phyloP scores from a whole-genome alignment of 176 grass and related monocot species.

The Avena insularis region DNA sequence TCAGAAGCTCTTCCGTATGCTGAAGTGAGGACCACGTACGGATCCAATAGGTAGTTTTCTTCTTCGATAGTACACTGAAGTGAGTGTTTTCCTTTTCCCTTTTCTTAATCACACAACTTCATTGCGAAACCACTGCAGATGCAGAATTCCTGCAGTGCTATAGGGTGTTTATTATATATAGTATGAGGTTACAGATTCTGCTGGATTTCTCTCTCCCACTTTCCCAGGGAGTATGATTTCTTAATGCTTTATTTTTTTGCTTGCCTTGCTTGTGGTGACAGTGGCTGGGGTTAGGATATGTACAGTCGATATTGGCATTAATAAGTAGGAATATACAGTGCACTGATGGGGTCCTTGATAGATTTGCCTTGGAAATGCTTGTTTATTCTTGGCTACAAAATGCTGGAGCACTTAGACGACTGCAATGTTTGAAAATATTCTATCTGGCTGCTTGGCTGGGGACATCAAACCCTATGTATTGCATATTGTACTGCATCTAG shows the following conservation, averaged over 20 bases:
- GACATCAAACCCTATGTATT: not conserved
- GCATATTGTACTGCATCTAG: not conserved
- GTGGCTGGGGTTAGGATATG: not conserved
- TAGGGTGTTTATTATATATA: not conserved
- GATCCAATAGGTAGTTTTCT: not conserved
- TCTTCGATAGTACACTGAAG: not conserved
- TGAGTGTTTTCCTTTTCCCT: slow-evolving; percentile 1
- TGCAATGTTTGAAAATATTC: slow-evolving; percentile 12
- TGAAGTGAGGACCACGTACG: too few species aligned
- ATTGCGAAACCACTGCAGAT: not conserved
- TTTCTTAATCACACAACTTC: slow-evolving; percentile 9
- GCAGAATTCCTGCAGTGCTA: not conserved
- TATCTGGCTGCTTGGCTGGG: not conserved
- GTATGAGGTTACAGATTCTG: not conserved
- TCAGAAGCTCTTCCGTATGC: too few species aligned
- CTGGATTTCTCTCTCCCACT: not conserved
- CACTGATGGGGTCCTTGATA: not conserved
- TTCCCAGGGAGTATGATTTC: not conserved
- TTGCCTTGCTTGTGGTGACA: slow-evolving; percentile 19
- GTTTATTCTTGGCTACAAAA: slow-evolving; percentile 22
- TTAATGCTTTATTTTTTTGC: slow-evolving; percentile 3
- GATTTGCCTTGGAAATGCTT: not conserved
- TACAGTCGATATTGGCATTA: not conserved
- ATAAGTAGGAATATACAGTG: not conserved
- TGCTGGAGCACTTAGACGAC: not conserved